Evolutionary conservation across 2,329 filamentous ascomycete species (phyloP), one percentile per base, ranked within the genome.

Genomic region (Aspergillus sp.): DNA sequence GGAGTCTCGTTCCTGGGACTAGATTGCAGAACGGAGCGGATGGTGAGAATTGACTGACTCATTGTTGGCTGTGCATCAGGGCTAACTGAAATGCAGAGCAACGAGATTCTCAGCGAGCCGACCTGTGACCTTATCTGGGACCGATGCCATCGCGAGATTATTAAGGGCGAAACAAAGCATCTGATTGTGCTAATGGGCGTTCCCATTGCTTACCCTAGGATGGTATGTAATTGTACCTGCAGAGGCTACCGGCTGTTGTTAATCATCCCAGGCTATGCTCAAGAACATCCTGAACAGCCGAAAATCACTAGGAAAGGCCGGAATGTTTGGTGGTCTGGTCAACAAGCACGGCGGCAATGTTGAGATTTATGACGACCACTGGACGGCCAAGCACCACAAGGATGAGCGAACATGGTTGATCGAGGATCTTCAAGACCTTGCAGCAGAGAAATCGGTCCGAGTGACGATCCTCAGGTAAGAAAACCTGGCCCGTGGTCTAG

Each of bases 351-450:
- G 95, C 51, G 86, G 86, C 14, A 86, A 86, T 12, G 82, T 91
- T 4, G 91, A 96, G 58, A 83, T 96, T 10, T 67, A 94, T 7
- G 89, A 95, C 53, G 91, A 96, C 57, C 89, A 98, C 55, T 98
- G 91, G 91, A 95, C 89, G 1, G 85, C 89, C 24, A 93, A 86
- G 54, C 84, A 86, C 52, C 88, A 96, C 65, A 98, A 96, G 56
- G 71, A 77, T 15, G 91, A 98, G 61, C 78, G 91, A 31, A 84
- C 80, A 41, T 81, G 84, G 58, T 71, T 96, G 41, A 76, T 98
- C 25, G 82, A 91, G 53, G 86, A 95, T 49, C 67, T 98, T 15
- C 93, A 98, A 59, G 86, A 94, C 49, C 70, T 98, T 37, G 88
- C 93, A 6, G 86, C 85, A 14, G 86, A 91, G 55, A 93, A 93